Evolutionary conservation across 2,329 filamentous ascomycete genomes (phyloP).

Genomic region (Beauveria asiatica): DNA sequence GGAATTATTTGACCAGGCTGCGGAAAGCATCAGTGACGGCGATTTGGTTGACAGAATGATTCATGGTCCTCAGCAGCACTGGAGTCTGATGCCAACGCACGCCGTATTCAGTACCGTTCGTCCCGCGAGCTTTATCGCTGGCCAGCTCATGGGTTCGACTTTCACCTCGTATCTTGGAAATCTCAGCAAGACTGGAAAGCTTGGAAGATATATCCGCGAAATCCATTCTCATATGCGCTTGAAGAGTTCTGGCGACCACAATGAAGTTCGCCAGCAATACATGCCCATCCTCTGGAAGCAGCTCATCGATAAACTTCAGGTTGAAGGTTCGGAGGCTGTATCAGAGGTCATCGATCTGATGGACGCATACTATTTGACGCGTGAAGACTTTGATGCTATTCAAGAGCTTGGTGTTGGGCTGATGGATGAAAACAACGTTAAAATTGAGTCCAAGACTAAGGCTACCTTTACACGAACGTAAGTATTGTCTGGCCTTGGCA

Average conservation of each 20-base stretch:
- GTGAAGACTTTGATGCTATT: slow-evolving; percentile 90
- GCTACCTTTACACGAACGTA: slow-evolving; percentile 80
- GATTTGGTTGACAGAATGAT: slow-evolving; percentile 97
- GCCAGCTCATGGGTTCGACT: slow-evolving; percentile 62
- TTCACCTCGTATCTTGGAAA: slow-evolving; percentile 95
- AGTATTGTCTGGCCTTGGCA: slow-evolving; percentile 29
- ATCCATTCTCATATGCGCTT: slow-evolving; percentile 97
- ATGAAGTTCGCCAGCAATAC: slow-evolving; percentile 93
- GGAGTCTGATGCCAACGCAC: slow-evolving; percentile 95
- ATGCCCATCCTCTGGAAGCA: slow-evolving; percentile 80
- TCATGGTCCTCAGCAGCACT: slow-evolving; percentile 94
- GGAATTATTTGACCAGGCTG: slow-evolving; percentile 78
- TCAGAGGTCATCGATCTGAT: slow-evolving; percentile 83
- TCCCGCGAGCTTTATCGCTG: slow-evolving; percentile 79
- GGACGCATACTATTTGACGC: slow-evolving; percentile 93
- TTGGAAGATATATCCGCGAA: slow-evolving; percentile 78
- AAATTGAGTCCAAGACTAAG: slow-evolving; percentile 80
- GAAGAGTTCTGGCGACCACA: slow-evolving; percentile 77
- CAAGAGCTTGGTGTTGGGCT: slow-evolving; percentile 83
- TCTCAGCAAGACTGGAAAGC: slow-evolving; percentile 75
- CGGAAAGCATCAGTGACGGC: slow-evolving; percentile 93
- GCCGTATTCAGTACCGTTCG: slow-evolving; percentile 91
- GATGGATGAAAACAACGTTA: slow-evolving; percentile 66
- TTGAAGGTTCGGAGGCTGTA: slow-evolving; percentile 74
- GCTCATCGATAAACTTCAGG: slow-evolving; percentile 64